phyloP scores from a whole-genome alignment of 73 alveolate species.

The Stentor roeselii region DNA sequence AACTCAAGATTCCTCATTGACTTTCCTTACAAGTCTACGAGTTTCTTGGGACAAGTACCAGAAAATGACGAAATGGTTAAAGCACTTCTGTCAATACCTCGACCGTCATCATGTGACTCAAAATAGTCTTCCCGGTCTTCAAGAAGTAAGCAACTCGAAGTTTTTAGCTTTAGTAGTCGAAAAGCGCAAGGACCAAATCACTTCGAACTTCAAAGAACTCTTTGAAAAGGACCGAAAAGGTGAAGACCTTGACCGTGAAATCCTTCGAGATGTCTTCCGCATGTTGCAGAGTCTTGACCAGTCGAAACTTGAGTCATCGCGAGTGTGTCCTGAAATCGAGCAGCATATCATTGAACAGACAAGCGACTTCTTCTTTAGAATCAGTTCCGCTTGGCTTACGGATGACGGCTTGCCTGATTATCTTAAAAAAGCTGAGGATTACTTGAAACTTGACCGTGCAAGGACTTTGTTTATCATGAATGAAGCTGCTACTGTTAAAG shows the following conservation, averaged over 20 bases:
- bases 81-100: constrained; percentile 56
- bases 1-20: neutral
- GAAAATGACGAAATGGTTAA: constrained; percentile 59
- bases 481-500: constrained; percentile 24
- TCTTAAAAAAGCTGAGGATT: constrained; percentile 30
- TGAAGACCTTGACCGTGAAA: constrained; percentile 12
- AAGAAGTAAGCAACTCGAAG: neutral
- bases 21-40: neutral
- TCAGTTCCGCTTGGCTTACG: constrained; percentile 16
- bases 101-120: constrained; percentile 60
- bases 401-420: constrained; percentile 37
- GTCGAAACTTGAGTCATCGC: neutral
- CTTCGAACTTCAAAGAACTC: neutral
- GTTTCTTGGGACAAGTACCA: constrained; percentile 46
- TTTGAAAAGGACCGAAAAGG: neutral
- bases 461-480: constrained; percentile 26
- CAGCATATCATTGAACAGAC: neutral
- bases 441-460: constrained; percentile 29
- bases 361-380: constrained; percentile 24
- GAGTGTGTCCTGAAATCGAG: neutral
- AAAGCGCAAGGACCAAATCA: neutral
- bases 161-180: neutral
- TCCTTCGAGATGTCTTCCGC: neutral
- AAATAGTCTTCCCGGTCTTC: neutral
- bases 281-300: neutral